phyloP scores from a whole-genome alignment of 2,329 filamentous ascomycete species.

The Penicillium thymicola region DNA sequence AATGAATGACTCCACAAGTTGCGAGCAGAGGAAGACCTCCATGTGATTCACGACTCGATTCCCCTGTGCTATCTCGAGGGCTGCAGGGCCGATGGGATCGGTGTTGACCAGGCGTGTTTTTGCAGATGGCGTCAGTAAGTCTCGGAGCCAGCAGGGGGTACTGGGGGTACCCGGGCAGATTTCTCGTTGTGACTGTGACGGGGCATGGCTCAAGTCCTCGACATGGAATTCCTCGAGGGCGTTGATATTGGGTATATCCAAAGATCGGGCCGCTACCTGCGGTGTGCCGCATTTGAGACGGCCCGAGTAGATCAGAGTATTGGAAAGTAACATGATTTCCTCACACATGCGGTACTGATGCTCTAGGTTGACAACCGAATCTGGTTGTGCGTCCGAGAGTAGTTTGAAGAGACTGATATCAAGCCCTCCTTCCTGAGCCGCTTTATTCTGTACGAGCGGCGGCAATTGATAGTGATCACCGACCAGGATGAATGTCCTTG shows the following conservation, averaged over 20 bases:
- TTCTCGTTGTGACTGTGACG: conserved; percentile 28
- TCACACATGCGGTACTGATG: conserved; percentile 99
- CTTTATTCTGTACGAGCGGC: conserved; percentile 87
- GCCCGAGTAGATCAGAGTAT: conserved; percentile 89
- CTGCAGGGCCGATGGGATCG: conserved; percentile 63
- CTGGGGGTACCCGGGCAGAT: conserved; percentile 56
- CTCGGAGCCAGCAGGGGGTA: conserved; percentile 69
- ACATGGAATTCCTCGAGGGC: conserved; percentile 59
- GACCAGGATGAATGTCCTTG: conserved; percentile 87
- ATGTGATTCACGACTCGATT: conserved; percentile 82
- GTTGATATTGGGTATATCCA: conserved; percentile 65
- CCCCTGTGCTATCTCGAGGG: conserved; percentile 65
- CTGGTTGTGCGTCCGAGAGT: conserved; percentile 81
- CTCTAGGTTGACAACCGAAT: conserved; percentile 84
- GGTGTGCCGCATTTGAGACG: conserved; percentile 83
- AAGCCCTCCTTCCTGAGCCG: conserved; percentile 78
- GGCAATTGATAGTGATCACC: conserved; percentile 96
- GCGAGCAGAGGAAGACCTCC: conserved; percentile 74
- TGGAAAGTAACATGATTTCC: conserved; percentile 92
- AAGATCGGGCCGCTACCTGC: conserved; percentile 65
- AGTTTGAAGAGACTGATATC: conserved; percentile 93
- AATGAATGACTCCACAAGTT: conserved; percentile 77
- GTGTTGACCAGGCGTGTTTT: conserved; percentile 90
- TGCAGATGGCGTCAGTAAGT: conserved; percentile 64
- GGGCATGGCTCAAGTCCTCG: conserved; percentile 25